Evolutionary conservation across 2,329 filamentous ascomycete species (phyloP).

Genomic region (Dothistroma septosporum): DNA sequence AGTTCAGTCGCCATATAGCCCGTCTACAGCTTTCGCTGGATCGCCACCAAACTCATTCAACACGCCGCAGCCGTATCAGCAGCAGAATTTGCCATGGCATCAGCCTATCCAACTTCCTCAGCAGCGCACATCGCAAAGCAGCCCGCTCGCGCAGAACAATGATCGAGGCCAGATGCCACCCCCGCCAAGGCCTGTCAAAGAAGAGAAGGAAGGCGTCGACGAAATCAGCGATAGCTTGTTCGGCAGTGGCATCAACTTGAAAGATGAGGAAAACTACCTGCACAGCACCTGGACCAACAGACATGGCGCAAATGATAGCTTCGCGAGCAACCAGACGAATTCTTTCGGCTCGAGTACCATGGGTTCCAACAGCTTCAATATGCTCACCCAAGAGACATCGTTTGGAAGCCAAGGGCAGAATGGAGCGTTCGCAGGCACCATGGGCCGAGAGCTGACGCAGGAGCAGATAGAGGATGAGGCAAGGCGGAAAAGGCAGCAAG

Average conservation of each 20-base stretch:
- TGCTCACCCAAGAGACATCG: conserved; percentile 40
- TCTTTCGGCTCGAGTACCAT: conserved; percentile 46
- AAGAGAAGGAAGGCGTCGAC: conserved; percentile 57
- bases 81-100: conserved; percentile 15
- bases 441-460: conserved; percentile 54
- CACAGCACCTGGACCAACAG: conserved; percentile 60
- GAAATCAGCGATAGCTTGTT: conserved; percentile 80
- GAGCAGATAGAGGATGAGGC: conserved; percentile 63
- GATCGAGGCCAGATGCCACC: conserved; percentile 51
- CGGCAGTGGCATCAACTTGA: conserved; percentile 80
- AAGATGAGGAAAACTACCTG: conserved; percentile 79
- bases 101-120: conserved; percentile 17
- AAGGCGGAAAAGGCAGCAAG: conserved; percentile 62
- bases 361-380: conserved; percentile 42
- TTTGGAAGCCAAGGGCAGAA: conserved; percentile 38
- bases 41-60: conserved; percentile 32
- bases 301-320: conserved; percentile 34
- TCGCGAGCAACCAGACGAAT: conserved; percentile 36
- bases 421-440: conserved; percentile 44
- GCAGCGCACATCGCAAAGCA: conserved; percentile 21
- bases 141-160: conserved; percentile 20
- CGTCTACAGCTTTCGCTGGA: conserved; percentile 19
- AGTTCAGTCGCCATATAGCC: conserved; percentile 29
- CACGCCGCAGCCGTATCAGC: conserved; percentile 31
- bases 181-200: conserved; percentile 55